A percentile compares a stretch with the other conserved stretches of the same genome.
Evolutionary conservation across 2,329 filamentous ascomycete genomes (phyloP).

Genomic region (Talaromyces rugulosus): DNA sequence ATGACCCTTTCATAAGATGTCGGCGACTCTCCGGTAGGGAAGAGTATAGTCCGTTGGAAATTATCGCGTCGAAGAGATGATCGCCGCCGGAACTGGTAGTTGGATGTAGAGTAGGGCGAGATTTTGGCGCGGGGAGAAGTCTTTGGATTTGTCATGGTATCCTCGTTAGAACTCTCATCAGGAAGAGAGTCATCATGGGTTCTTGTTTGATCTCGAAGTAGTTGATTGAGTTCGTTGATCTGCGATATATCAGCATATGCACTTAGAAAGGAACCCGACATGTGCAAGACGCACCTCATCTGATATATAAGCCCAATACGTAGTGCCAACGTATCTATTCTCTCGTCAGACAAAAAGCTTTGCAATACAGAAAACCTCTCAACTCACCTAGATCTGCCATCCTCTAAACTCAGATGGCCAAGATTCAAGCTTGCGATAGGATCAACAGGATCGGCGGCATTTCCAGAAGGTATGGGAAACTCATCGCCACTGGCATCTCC

Average conservation of each 20-base stretch:
- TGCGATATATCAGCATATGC: conserved; percentile 18
- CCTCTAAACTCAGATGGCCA: conserved; percentile 40
- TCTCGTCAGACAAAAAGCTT: conserved; percentile 6
- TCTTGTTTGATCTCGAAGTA: conserved; percentile 38
- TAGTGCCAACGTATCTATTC: conserved; percentile 42
- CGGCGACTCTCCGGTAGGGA: conserved; percentile 34
- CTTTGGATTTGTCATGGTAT: conserved; percentile 16
- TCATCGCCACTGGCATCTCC: conserved; percentile 36
- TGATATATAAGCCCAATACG: conserved; percentile 44
- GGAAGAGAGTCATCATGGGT: conserved; percentile 25
- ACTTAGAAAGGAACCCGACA: not conserved
- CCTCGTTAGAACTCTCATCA: conserved; percentile 21
- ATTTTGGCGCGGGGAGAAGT: conserved; percentile 9
- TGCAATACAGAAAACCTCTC: not conserved
- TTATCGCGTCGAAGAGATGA: conserved; percentile 22
- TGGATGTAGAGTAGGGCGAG: not conserved
- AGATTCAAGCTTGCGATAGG: conserved; percentile 39
- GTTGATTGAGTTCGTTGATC: conserved; percentile 43
- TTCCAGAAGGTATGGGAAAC: conserved; percentile 39
- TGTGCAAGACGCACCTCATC: conserved; percentile 28
- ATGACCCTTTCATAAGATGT: conserved; percentile 28
- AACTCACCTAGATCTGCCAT: conserved; percentile 33
- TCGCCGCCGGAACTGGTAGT: conserved; percentile 1
- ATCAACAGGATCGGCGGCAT: conserved; percentile 39
- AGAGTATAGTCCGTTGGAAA: conserved; percentile 35